Conservation (phyloP, 805 yeast genomes). For the Teunomyces gatunensis region DNA sequence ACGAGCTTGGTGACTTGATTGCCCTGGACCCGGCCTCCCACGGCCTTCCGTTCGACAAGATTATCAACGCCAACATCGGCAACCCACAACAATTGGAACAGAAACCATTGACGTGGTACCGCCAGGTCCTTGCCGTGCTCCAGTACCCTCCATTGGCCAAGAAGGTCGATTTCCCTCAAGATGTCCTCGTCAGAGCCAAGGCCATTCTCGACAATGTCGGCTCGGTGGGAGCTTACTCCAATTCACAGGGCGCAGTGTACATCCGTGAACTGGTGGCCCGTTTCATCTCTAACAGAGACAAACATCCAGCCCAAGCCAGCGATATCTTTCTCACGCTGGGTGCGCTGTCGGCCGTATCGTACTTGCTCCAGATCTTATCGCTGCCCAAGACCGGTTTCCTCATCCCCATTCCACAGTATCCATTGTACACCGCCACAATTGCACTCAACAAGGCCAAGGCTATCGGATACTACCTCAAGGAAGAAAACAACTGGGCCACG, state of each 20-base stretch:
- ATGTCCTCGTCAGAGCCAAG: slow-evolving; percentile 72
- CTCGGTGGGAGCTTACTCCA: slow-evolving; percentile 93
- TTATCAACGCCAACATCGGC: slow-evolving; percentile 92
- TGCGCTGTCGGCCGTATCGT: slow-evolving; percentile 91
- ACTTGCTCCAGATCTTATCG: slow-evolving; percentile 69
- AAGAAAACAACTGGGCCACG: slow-evolving; percentile 79
- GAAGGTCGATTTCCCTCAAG: slow-evolving; percentile 48
- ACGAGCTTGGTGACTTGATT: slow-evolving; percentile 65
- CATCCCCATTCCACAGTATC: slow-evolving; percentile 98
- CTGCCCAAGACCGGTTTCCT: slow-evolving; percentile 65
- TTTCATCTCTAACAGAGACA: slow-evolving; percentile 79
- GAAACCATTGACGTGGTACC: slow-evolving; percentile 89
- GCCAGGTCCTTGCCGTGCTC: slow-evolving; percentile 82
- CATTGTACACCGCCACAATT: slow-evolving; percentile 92
- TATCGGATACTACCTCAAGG: slow-evolving; percentile 84
- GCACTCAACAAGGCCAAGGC: slow-evolving; percentile 81
- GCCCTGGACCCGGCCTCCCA: slow-evolving; percentile 45
- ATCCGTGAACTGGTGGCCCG: slow-evolving; percentile 78
- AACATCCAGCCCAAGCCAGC: slow-evolving; percentile 57
- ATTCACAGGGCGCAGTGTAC: slow-evolving; percentile 79
- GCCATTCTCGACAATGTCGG: slow-evolving; percentile 60
- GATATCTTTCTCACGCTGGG: slow-evolving; percentile 87
- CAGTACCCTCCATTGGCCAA: slow-evolving; percentile 73
- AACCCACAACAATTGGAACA: slow-evolving; percentile 97
- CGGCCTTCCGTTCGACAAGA: slow-evolving; percentile 70